Evolutionary conservation across 1,139 yeast genomes (phyloP).

Genomic region (Geotrichum histeridarum): DNA sequence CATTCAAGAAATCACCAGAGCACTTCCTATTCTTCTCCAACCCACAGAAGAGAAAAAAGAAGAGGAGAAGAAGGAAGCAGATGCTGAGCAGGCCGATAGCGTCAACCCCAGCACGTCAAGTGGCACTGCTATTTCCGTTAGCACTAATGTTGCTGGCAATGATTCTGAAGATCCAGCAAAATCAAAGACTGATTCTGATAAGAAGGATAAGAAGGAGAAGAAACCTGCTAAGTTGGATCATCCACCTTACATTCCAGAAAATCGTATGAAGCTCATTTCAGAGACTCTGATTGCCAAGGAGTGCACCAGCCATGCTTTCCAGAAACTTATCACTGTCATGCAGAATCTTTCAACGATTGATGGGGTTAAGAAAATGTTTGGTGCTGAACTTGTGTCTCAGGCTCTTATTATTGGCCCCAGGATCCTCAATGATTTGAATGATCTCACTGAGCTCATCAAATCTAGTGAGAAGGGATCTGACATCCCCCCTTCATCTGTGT

Average conservation of each 20-base stretch:
- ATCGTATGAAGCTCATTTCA: constrained; percentile 58
- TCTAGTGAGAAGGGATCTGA: constrained; percentile 42
- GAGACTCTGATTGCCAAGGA: constrained; percentile 76
- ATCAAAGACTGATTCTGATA: constrained; percentile 7
- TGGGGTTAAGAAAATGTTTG: constrained; percentile 61
- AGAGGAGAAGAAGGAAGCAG: constrained; percentile 22
- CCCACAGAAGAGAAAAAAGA: constrained; percentile 25
- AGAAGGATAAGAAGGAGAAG: constrained; percentile 24
- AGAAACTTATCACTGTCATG: constrained; percentile 78
- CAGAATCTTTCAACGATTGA: constrained; percentile 64
- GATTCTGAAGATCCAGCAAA: constrained; percentile 1
- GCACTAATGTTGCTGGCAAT: constrained; percentile 13
- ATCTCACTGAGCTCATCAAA: constrained; percentile 47
- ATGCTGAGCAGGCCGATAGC: constrained; percentile 20
- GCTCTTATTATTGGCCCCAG: constrained; percentile 59
- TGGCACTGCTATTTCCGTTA: constrained; percentile 13
- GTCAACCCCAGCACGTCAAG: background rate
- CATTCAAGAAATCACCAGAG: constrained; percentile 71
- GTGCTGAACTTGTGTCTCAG: constrained; percentile 59
- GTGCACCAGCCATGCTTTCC: constrained; percentile 80
- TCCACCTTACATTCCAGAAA: constrained; percentile 62
- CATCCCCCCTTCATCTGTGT: constrained; percentile 50
- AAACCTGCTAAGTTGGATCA: constrained; percentile 36
- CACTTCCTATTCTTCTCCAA: constrained; percentile 44
- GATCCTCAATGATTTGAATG: constrained; percentile 54